Conservation (phyloP, 371 early-diverging fungal genomes). For the Syncephalastrum monosporum region DNA sequence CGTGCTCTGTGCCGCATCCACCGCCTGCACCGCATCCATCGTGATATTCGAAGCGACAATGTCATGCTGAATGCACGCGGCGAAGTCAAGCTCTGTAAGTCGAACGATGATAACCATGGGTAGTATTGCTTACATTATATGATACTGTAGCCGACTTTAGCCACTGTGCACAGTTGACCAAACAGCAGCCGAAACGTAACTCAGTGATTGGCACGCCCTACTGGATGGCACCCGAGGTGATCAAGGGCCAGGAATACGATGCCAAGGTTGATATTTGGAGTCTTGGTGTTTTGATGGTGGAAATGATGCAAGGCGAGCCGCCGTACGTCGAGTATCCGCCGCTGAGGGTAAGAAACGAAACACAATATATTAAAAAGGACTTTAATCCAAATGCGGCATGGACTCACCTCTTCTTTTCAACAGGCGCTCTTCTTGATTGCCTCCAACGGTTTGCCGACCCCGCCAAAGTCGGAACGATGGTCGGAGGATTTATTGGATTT, state of each 20-base stretch:
- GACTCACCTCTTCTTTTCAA: neutral
- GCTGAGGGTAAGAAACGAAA: slow-evolving; percentile 44
- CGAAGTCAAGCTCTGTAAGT: slow-evolving; percentile 67
- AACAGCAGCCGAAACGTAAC: slow-evolving; percentile 60
- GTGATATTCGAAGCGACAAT: slow-evolving; percentile 91
- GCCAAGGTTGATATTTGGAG: slow-evolving; percentile 90
- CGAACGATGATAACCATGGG: slow-evolving; percentile 52
- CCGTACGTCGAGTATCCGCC: slow-evolving; percentile 72
- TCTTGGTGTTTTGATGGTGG: slow-evolving; percentile 78
- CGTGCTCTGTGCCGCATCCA: slow-evolving; percentile 92
- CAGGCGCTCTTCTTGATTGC: slow-evolving; percentile 69
- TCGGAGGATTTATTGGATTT: slow-evolving; percentile 57
- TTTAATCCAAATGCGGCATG: neutral
- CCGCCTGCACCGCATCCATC: slow-evolving; percentile 87
- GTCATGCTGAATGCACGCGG: slow-evolving; percentile 70
- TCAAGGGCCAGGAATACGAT: slow-evolving; percentile 74
- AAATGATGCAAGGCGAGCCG: slow-evolving; percentile 82
- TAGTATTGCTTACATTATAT: slow-evolving; percentile 10
- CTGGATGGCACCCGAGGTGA: slow-evolving; percentile 98
- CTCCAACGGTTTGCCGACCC: slow-evolving; percentile 58
- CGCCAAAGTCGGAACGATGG: slow-evolving; percentile 51
- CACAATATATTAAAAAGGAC: too few relatives aligned
- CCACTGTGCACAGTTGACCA: slow-evolving; percentile 66
- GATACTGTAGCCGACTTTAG: slow-evolving; percentile 66
- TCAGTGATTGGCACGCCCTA: slow-evolving; percentile 80